Evolutionary conservation across 495 filamentous ascomycete genomes (phyloP).

Genomic region (Penicillium bialowiezense): DNA sequence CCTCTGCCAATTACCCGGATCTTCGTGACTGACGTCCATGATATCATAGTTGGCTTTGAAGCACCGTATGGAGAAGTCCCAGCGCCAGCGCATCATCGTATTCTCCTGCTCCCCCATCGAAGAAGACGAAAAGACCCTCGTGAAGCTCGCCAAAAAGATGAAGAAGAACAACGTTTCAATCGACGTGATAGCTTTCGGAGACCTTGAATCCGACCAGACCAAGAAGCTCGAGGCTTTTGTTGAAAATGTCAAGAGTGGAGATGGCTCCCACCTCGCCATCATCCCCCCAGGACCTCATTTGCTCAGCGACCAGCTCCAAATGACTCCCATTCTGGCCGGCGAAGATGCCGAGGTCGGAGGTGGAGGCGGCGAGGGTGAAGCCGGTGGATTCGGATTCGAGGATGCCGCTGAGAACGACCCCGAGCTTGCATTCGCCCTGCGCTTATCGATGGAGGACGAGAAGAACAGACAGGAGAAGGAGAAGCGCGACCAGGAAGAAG

Average conservation of each 20-base stretch:
- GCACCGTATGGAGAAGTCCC: constrained; percentile 94
- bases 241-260: constrained; percentile 81
- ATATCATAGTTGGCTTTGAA: constrained; percentile 81
- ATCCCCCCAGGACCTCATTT: constrained; percentile 89
- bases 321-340: constrained; percentile 83
- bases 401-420: constrained; percentile 71
- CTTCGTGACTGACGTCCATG: constrained; percentile 3
- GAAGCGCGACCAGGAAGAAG: constrained; percentile 70
- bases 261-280: constrained; percentile 86
- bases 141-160: constrained; percentile 95
- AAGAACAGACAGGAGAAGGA: constrained; percentile 86
- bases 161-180: constrained; percentile 93
- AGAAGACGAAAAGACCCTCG: constrained; percentile 82
- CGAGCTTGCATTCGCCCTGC: constrained; percentile 89
- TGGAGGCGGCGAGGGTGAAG: constrained; percentile 58
- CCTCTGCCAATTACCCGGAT: background rate
- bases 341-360: constrained; percentile 56
- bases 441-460: constrained; percentile 98
- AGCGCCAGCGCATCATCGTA: constrained; percentile 90
- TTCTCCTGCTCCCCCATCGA: constrained; percentile 91
- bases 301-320: constrained; percentile 86
- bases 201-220: constrained; percentile 83
- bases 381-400: constrained; percentile 62
- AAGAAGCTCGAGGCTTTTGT: constrained; percentile 93
- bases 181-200: constrained; percentile 92